phyloP scores from a whole-genome alignment of 2,329 filamentous ascomycete species.

The Fusarium euwallaceae region DNA sequence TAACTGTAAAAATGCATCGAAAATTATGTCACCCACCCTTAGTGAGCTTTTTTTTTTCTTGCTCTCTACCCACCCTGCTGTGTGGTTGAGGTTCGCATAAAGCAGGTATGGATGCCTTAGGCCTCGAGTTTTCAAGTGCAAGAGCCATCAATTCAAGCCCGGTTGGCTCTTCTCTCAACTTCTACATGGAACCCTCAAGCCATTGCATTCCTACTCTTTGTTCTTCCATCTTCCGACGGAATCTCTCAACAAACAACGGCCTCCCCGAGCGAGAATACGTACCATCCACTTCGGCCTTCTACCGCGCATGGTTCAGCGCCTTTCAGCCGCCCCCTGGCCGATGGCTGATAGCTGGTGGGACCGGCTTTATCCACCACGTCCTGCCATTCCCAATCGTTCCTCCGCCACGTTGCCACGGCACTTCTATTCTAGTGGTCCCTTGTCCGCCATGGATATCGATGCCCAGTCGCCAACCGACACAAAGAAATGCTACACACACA shows the following conservation, averaged over 20 bases:
- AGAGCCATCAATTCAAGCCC: background rate
- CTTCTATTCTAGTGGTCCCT: slow-evolving; percentile 44
- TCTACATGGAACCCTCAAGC: background rate
- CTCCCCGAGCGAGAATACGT: slow-evolving; percentile 22
- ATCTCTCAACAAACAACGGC: slow-evolving; percentile 33
- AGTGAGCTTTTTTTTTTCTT: background rate
- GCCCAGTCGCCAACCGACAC: slow-evolving; percentile 5
- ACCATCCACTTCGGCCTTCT: slow-evolving; percentile 22
- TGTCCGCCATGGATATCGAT: slow-evolving; percentile 7
- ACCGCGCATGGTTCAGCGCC: slow-evolving; percentile 4
- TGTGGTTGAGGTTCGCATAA: slow-evolving; percentile 26
- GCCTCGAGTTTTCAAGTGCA: background rate
- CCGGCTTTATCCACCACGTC: slow-evolving; percentile 28
- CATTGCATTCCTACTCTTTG: slow-evolving; percentile 7
- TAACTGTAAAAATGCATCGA: background rate
- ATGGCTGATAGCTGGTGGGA: slow-evolving; percentile 31
- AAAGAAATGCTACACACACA: slow-evolving; percentile 21
- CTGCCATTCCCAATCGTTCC: slow-evolving; percentile 44
- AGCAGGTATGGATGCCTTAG: slow-evolving; percentile 24
- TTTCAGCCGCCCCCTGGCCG: slow-evolving; percentile 13
- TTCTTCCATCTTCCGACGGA: background rate
- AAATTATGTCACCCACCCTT: background rate
- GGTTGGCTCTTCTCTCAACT: background rate
- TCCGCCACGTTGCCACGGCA: slow-evolving; percentile 48
- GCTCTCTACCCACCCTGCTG: background rate